Base-by-base conservation (phyloP, 2,329 filamentous ascomycete genomes). In the Pseudocercospora fuligena region DNA sequence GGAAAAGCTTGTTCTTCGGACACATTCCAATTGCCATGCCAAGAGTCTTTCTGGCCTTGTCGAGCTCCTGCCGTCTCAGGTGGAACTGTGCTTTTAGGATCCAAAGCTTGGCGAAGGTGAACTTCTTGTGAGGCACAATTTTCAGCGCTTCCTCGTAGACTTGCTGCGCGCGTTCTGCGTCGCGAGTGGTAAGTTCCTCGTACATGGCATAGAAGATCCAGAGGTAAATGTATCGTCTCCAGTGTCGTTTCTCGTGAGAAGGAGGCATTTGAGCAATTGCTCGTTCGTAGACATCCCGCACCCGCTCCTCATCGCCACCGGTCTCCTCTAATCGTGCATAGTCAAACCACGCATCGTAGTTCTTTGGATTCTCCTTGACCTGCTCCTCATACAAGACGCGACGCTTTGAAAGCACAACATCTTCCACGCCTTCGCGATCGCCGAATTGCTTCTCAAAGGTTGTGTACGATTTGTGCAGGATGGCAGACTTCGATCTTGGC, bases 381-480 rank as follows among this genome's bases (percentile, higher is more conserved):
- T 95, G 91, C 73, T 97, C 93, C 80, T 99, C 95, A 79, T 99
- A 99, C 69, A 95, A 89, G 19, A 97, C 91, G 73, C 95, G 86
- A 72, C 95, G 87, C 79, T 99, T 99, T 16, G 93, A 93, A n/a
- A 98, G 79, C 31, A 99, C 92, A 8, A 98, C 94, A 77, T 98
- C 93, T 75, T 98, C 94, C 1, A 99, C 92, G 4, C 95, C 95
- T 74, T 97, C 93, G 63, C 87, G 86, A 78, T 98, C 94, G 70
- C 95, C 95, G 77, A 93, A 99, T 75, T 99, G 95, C 82, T 99
- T 99, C 81, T 99, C 95, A 73, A 99, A 99, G 0, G 92, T 94
- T 0, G 94, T 98, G 78, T 98, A 99, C 14, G 93, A 90, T 77
- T 96, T 96, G 82, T 99, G 94, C 8, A 99, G 85, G 14, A 86